These are phyloP conservation scores for Cyathus striatus DNA, from an alignment of 768 basidiomycete genomes.

Conservation along the genomic window DNA sequence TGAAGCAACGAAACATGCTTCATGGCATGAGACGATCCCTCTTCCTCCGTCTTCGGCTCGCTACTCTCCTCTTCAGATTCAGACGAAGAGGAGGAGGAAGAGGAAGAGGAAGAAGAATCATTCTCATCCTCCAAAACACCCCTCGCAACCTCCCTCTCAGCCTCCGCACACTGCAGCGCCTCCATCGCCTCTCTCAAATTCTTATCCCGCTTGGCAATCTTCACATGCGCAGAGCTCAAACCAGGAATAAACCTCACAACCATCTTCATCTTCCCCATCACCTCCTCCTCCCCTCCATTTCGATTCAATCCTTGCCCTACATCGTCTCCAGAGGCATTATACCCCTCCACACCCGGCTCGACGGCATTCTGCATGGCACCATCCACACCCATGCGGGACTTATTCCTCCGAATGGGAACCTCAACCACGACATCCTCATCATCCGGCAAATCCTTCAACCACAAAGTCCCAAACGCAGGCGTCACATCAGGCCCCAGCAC, in stretches of 20 bases:
- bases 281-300: constrained; percentile 6
- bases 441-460: constrained; percentile 39
- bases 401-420: constrained; percentile 21
- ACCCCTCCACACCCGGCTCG: constrained; percentile 13
- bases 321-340: constrained; percentile 15
- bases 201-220: constrained; percentile 25
- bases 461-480: constrained; percentile 30
- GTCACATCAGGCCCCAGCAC: constrained; percentile 26
- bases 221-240: constrained; percentile 36
- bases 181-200: constrained; percentile 36
- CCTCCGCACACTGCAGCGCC: constrained; percentile 36
- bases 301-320: constrained; percentile 6
- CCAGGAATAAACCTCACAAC: constrained; percentile 36
- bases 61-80: constrained; percentile 8
- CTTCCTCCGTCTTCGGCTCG: constrained; percentile 3
- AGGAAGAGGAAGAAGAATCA: not conserved
- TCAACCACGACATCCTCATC: constrained; percentile 20
- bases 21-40: too few species aligned
- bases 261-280: constrained; percentile 24
- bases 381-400: constrained; percentile 9
- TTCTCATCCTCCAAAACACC: constrained; percentile 17
- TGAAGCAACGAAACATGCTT: too few species aligned
- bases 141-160: constrained; percentile 18
- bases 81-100: constrained; percentile 1
- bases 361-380: constrained; percentile 21